These are phyloP conservation scores for Ceratobasidium sp. DNA, from an alignment of 1,284 basidiomycete species.

Conservation along the genomic window DNA sequence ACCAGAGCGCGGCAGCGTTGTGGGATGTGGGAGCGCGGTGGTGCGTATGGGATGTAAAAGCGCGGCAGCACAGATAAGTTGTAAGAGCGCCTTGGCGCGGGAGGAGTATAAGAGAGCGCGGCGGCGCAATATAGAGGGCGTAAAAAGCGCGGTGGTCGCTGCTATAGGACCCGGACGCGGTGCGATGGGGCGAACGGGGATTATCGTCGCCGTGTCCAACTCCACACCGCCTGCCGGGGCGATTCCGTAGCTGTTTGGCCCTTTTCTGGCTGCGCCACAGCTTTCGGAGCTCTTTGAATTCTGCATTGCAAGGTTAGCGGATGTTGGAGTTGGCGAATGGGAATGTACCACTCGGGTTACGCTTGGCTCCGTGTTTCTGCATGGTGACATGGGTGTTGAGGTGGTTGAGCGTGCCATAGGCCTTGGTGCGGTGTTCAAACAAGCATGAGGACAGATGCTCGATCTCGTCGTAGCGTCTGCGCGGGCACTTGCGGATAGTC, in stretches of 20 bases:
- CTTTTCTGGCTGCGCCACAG: slow-evolving; percentile 95
- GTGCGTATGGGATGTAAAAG: too few relatives aligned
- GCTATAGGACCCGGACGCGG: slow-evolving; percentile 20
- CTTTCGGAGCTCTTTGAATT: slow-evolving; percentile 97
- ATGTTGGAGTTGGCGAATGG: background rate
- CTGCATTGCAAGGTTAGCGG: slow-evolving; percentile 58
- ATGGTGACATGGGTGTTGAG: slow-evolving; percentile 92
- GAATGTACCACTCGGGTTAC: slow-evolving; percentile 79
- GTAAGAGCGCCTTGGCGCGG: too few relatives aligned
- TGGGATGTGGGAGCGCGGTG: too few relatives aligned
- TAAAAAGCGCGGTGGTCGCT: too few relatives aligned
- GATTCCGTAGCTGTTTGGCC: slow-evolving; percentile 60
- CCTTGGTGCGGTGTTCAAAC: slow-evolving; percentile 85
- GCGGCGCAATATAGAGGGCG: too few relatives aligned
- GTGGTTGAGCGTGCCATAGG: slow-evolving; percentile 90
- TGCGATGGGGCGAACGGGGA: slow-evolving; percentile 2
- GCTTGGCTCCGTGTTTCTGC: slow-evolving; percentile 89
- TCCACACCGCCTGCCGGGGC: slow-evolving; percentile 10
- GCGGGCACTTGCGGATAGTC: slow-evolving; percentile 81
- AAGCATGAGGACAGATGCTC: slow-evolving; percentile 88
- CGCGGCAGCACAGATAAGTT: too few relatives aligned
- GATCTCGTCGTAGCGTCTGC: slow-evolving; percentile 88
- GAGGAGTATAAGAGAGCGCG: too few relatives aligned
- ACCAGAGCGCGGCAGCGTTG: too few relatives aligned
- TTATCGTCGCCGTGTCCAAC: slow-evolving; percentile 20